Evolutionary conservation across 805 yeast genomes (phyloP).

Genomic region (Teunomyces aglyptinius): DNA sequence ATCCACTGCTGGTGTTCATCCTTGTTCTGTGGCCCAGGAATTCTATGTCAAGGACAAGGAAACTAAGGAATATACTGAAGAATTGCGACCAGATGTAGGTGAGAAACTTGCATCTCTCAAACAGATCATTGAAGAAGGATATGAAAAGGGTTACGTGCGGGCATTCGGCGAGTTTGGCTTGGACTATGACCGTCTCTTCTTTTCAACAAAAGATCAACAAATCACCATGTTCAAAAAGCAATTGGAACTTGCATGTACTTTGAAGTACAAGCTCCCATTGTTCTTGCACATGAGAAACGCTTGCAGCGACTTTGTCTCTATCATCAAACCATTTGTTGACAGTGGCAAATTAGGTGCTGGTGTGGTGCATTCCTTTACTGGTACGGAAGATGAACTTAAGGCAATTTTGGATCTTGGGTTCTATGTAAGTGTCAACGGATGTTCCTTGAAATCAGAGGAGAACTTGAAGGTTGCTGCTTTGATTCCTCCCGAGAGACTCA

Average conservation of each 20-base stretch:
- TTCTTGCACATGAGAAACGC: slow-evolving; percentile 90
- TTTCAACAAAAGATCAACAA: slow-evolving; percentile 69
- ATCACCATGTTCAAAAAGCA: slow-evolving; percentile 66
- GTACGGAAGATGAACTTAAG: slow-evolving; percentile 61
- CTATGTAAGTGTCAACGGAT: slow-evolving; percentile 86
- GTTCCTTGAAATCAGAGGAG: slow-evolving; percentile 79
- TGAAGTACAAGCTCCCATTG: slow-evolving; percentile 59
- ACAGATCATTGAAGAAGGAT: slow-evolving; percentile 48
- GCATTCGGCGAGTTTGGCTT: slow-evolving; percentile 96
- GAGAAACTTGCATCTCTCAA: slow-evolving; percentile 50
- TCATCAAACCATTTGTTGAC: slow-evolving; percentile 60
- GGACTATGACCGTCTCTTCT: slow-evolving; percentile 87
- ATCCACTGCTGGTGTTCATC: slow-evolving; percentile 93
- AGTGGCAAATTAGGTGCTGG: slow-evolving; percentile 53
- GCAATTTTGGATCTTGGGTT: slow-evolving; percentile 57
- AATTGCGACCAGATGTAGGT: slow-evolving; percentile 26
- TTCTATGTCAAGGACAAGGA: slow-evolving; percentile 26
- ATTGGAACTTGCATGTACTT: slow-evolving; percentile 54
- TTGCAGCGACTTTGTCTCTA: slow-evolving; percentile 69
- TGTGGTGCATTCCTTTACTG: slow-evolving; percentile 97
- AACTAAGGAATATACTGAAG: slow-evolving; percentile 34
- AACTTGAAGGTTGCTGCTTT: slow-evolving; percentile 61
- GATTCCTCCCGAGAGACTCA: slow-evolving; percentile 68
- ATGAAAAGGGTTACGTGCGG: slow-evolving; percentile 51
- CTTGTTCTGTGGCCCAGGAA: slow-evolving; percentile 68